phyloP scores from a whole-genome alignment of 2,329 filamentous ascomycete species.

The Geosmithia morbida region DNA sequence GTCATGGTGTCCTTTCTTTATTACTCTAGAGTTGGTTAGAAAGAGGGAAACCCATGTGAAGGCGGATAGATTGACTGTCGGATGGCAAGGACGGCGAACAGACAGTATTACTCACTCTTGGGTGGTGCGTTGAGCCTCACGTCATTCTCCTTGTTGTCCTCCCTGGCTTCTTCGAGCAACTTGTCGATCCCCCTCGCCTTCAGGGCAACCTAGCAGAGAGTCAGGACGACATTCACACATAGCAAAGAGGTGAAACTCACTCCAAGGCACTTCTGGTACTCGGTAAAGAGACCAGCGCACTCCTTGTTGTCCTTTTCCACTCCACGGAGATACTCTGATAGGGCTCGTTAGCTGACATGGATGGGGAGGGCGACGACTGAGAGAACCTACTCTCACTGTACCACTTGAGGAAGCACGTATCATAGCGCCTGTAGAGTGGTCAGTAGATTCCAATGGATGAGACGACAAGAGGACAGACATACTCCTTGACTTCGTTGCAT shows the following conservation, averaged over 20 bases:
- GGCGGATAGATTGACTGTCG: too few species aligned
- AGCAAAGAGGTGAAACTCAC: conserved; percentile 31
- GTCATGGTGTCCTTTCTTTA: background rate
- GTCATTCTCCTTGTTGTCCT: conserved; percentile 82
- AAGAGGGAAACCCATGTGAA: too few species aligned
- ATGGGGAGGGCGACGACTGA: conserved; percentile 1
- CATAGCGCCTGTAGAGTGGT: conserved; percentile 55
- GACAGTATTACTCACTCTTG: conserved; percentile 23
- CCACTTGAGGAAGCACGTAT: conserved; percentile 97
- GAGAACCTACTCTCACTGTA: conserved; percentile 80
- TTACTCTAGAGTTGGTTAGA: background rate
- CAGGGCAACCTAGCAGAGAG: conserved; percentile 51
- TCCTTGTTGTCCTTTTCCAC: conserved; percentile 70
- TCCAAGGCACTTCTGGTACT: conserved; percentile 76
- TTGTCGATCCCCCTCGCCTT: conserved; percentile 86
- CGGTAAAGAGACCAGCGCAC: conserved; percentile 71
- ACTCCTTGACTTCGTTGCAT: conserved; percentile 96
- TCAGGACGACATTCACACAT: background rate
- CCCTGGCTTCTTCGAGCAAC: conserved; percentile 80
- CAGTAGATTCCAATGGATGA: background rate
- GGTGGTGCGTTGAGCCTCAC: conserved; percentile 26
- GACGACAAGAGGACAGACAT: conserved; percentile 15
- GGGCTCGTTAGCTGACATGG: conserved; percentile 1
- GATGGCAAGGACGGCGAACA: too few species aligned
- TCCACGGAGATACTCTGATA: conserved; percentile 73